Conservation (phyloP, 2,329 filamentous ascomycete genomes). For the Paraconiothyrium brasiliense region DNA sequence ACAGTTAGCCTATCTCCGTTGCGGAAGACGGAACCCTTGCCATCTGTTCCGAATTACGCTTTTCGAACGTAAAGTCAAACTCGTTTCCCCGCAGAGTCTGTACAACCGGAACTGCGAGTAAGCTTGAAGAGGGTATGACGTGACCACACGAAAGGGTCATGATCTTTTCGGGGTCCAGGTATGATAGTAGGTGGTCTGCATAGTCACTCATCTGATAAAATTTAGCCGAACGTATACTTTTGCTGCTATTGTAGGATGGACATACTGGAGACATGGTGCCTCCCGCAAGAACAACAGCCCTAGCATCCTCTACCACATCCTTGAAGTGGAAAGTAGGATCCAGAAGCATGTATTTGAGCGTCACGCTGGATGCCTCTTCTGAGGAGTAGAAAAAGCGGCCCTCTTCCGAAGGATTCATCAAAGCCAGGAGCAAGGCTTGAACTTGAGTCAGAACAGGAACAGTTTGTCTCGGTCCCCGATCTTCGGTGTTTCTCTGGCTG, state of each 20-base stretch:
- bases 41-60: constrained; percentile 73
- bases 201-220: constrained; percentile 79
- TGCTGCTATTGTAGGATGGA: constrained; percentile 4
- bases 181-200: constrained; percentile 83
- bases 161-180: constrained; percentile 69
- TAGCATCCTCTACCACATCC: constrained; percentile 82
- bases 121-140: constrained; percentile 83
- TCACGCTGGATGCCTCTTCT: constrained; percentile 61
- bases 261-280: constrained; percentile 91
- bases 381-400: constrained; percentile 68
- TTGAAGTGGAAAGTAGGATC: constrained; percentile 93
- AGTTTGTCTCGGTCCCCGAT: constrained; percentile 38
- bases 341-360: constrained; percentile 84
- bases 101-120: constrained; percentile 78
- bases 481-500: constrained; percentile 15
- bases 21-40: constrained; percentile 41
- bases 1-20: constrained; percentile 12
- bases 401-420: constrained; percentile 84
- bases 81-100: constrained; percentile 58
- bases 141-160: constrained; percentile 91
- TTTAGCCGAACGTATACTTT: constrained; percentile 13
- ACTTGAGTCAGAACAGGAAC: constrained; percentile 69
- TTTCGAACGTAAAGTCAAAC: constrained; percentile 90
- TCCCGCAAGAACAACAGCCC: constrained; percentile 89
- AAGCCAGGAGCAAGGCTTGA: constrained; percentile 75